These are phyloP conservation scores for Puccinia brachypodii DNA, from an alignment of 1,284 basidiomycete species.

Conservation along the genomic window DNA sequence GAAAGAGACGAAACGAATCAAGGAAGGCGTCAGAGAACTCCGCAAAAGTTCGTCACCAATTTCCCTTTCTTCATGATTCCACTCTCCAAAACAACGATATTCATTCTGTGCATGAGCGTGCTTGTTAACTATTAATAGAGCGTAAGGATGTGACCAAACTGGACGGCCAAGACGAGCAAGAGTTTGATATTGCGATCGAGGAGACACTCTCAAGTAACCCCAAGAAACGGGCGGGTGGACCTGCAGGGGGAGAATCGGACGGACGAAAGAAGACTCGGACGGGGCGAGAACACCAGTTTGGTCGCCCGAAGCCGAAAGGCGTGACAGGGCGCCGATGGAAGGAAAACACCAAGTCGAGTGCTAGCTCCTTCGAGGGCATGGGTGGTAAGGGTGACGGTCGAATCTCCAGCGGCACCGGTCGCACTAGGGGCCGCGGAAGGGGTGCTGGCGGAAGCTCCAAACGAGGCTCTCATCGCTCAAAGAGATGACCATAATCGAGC, in stretches of 20 bases:
- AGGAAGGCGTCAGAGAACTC: slow-evolving; percentile 46
- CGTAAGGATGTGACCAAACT: slow-evolving; percentile 42
- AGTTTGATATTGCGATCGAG: slow-evolving; percentile 46
- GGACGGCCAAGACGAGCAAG: slow-evolving; percentile 23
- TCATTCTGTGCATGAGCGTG: neutral
- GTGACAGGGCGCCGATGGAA: slow-evolving; percentile 46
- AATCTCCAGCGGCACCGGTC: slow-evolving; percentile 30
- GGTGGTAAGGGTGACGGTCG: slow-evolving; percentile 45
- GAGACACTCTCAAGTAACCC: slow-evolving; percentile 37
- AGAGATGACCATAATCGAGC: neutral
- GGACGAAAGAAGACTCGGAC: slow-evolving; percentile 31
- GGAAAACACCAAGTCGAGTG: slow-evolving; percentile 44
- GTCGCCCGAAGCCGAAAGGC: slow-evolving; percentile 46
- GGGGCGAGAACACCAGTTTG: slow-evolving; percentile 43
- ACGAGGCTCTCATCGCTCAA: slow-evolving; percentile 15
- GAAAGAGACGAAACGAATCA: slow-evolving; percentile 42
- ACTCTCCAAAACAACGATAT: neutral
- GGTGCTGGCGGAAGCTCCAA: slow-evolving; percentile 7
- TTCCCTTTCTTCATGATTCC: neutral
- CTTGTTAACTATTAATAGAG: slow-evolving; percentile 24
- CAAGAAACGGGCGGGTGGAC: neutral
- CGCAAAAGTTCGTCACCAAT: slow-evolving; percentile 40
- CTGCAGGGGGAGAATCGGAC: neutral
- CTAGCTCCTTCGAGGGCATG: slow-evolving; percentile 31
- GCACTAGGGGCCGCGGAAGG: neutral